These are phyloP conservation scores for Diddensiella santjacobensis DNA, from an alignment of 805 yeast species.

Conservation along the genomic window DNA sequence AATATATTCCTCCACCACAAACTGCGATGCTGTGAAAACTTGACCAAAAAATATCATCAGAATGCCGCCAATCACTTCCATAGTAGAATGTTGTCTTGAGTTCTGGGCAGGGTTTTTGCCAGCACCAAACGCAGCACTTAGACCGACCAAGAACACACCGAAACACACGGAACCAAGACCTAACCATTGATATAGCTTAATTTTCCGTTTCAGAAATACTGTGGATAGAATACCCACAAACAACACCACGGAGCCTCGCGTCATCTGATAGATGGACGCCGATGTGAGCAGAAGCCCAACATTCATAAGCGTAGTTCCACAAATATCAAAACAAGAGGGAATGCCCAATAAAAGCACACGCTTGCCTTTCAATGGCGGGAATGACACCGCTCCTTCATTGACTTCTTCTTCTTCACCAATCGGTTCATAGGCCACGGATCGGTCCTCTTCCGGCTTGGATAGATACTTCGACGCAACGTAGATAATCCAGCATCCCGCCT, in stretches of 20 bases:
- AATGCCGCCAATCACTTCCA: conserved; percentile 48
- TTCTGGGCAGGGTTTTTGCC: background rate
- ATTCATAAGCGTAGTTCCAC: conserved; percentile 72
- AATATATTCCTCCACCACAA: conserved; percentile 72
- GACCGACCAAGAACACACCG: conserved; percentile 71
- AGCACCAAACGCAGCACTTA: conserved; percentile 45
- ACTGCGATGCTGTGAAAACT: conserved; percentile 68
- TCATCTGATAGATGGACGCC: conserved; percentile 80
- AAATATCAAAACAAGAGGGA: conserved; percentile 68
- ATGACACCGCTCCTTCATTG: conserved; percentile 7
- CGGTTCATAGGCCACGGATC: background rate
- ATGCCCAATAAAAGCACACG: conserved; percentile 43
- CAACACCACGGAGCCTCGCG: conserved; percentile 71
- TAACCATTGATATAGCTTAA: conserved; percentile 64
- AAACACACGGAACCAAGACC: conserved; percentile 58
- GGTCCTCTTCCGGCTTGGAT: conserved; percentile 1
- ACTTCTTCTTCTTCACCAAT: conserved; percentile 1
- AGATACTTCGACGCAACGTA: conserved; percentile 32
- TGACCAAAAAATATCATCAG: conserved; percentile 56
- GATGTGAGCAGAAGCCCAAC: conserved; percentile 72
- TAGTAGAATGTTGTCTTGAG: background rate
- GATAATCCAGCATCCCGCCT: conserved; percentile 47
- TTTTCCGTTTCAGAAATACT: conserved; percentile 51
- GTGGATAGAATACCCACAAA: conserved; percentile 73
- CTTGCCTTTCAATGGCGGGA: conserved; percentile 20